These are phyloP conservation scores for Ophiostoma ulmi DNA, from an alignment of 2,329 filamentous ascomycete species.

Conservation along the genomic window DNA sequence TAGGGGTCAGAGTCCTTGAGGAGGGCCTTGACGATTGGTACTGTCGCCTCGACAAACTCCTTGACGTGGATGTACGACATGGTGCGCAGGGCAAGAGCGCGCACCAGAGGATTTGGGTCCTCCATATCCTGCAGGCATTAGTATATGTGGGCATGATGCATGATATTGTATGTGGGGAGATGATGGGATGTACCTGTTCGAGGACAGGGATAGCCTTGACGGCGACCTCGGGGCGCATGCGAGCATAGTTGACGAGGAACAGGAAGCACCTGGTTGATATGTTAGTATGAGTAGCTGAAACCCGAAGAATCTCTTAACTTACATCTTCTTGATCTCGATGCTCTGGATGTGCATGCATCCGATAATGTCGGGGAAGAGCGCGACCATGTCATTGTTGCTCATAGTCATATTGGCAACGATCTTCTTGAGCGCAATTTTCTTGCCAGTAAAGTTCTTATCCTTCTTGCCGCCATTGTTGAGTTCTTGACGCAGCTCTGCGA, in stretches of 20 bases:
- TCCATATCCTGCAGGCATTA: conserved; percentile 68
- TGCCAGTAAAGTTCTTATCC: conserved; percentile 90
- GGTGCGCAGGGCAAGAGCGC: conserved; percentile 85
- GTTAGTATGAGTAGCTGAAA: background rate
- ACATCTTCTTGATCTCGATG: conserved; percentile 99
- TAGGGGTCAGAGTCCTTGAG: conserved; percentile 88
- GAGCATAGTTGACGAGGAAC: conserved; percentile 93
- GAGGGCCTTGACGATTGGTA: conserved; percentile 75
- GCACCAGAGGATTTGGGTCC: conserved; percentile 84
- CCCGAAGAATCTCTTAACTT: conserved; percentile 32
- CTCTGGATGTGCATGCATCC: conserved; percentile 91
- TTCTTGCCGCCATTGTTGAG: conserved; percentile 92
- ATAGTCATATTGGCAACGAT: conserved; percentile 99
- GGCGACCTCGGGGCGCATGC: conserved; percentile 89
- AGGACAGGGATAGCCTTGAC: conserved; percentile 87
- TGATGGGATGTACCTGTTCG: conserved; percentile 41
- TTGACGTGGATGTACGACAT: conserved; percentile 97
- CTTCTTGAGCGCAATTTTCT: conserved; percentile 98
- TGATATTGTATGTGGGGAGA: conserved; percentile 38
- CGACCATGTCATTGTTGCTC: conserved; percentile 99
- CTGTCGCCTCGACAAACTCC: conserved; percentile 88
- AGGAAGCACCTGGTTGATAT: conserved; percentile 74
- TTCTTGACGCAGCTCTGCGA: conserved; percentile 90
- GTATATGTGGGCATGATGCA: no score
- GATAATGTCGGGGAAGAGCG: conserved; percentile 91